Base-by-base conservation (phyloP, 1,139 yeast genomes). In the Saccharomycopsis hybrid region DNA sequence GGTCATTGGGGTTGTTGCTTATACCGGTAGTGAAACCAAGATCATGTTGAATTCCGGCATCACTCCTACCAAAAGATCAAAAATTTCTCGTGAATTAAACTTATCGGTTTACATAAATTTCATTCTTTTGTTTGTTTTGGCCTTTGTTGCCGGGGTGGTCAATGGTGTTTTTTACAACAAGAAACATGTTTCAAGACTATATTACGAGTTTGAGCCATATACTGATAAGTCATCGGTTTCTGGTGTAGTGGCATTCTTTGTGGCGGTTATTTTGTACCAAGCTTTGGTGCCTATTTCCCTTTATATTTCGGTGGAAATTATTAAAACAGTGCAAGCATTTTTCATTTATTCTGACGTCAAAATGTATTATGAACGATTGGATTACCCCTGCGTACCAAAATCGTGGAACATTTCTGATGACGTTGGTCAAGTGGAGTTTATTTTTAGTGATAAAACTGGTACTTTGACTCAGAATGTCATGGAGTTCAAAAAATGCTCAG, bases 371-470 rank as follows among this genome's bases (percentile, higher is more conserved):
- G 85, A 78, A 47, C 80, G 74, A 55, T 71, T 92, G 56, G 96
- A 92, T 65, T 90, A 86, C 64, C 97, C 97, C 1, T 92, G 98
- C 66, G 80, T 92, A 3, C 97, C 98, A 11, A 90, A 92, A 64
- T 78, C 96, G 0, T 92, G 98, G 98, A 88, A 85, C 63, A 90
- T 92, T 50, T 88, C 97, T 9, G 98, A 92, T 69, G 98, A 92
- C 66, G 73, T 92, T 61, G 98, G 98, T 36, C 98, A 92, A 68
- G 85, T 92, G 59, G 97, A 92, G 65, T 92, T 90, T 63, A 82
- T 92, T 44, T 92, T 92, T 67, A 85, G 96, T 62, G 98, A 92
- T 68, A 92, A 92, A 67, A 92, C 98, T 0, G 98, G 98, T 54
- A 92, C 98, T 0, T 72, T 92, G 59, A 92, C 98, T 2, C 97